phyloP scores from a whole-genome alignment of 176 grass and related monocot genomes.

The Saccharum spontaneum region DNA sequence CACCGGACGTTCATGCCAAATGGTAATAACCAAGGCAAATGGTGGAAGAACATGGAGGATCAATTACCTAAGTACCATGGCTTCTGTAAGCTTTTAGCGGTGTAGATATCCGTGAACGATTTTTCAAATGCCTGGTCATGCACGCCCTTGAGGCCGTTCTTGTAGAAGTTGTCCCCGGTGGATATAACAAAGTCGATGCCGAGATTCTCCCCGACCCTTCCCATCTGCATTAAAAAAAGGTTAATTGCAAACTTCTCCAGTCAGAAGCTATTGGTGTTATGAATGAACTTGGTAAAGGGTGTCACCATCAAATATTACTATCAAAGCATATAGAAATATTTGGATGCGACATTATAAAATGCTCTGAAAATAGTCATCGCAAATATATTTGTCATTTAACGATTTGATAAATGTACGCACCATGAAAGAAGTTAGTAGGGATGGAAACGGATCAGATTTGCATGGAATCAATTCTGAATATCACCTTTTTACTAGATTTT shows the following conservation, averaged over 20 bases:
- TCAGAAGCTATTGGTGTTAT: background rate
- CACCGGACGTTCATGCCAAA: background rate
- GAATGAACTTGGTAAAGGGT: background rate
- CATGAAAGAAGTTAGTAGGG: no score
- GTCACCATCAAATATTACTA: background rate
- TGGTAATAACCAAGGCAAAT: background rate
- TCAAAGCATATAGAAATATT: background rate
- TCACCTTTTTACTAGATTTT: no score
- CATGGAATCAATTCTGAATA: no score
- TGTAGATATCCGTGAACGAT: slow-evolving; percentile 75
- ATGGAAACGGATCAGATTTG: no score
- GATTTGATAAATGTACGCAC: background rate
- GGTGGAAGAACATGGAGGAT: background rate
- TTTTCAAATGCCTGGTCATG: slow-evolving; percentile 61
- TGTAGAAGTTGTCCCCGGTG: slow-evolving; percentile 87
- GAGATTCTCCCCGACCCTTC: slow-evolving; percentile 55
- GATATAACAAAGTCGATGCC: slow-evolving; percentile 91
- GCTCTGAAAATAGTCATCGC: no score
- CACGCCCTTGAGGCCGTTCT: slow-evolving; percentile 55
- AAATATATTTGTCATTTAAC: background rate
- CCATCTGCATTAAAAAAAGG: slow-evolving; percentile 55
- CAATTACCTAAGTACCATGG: slow-evolving; percentile 54
- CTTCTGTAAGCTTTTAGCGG: slow-evolving; percentile 63
- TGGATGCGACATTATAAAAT: background rate
- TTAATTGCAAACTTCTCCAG: background rate